phyloP scores from a whole-genome alignment of 106 monocot species.

The Allium sativum region DNA sequence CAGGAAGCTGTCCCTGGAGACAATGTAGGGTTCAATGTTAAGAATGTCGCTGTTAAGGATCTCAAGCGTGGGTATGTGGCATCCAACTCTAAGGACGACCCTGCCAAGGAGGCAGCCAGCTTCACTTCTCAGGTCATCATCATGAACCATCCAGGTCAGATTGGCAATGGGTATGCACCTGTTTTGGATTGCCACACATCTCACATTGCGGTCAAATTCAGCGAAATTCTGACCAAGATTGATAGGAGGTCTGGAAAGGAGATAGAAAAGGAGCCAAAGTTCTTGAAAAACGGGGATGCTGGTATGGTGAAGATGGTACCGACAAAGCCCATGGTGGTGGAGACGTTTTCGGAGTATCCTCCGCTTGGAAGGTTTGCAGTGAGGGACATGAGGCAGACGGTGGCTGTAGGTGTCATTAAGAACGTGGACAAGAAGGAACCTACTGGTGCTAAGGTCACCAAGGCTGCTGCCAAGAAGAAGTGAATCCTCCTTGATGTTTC shows the following conservation, averaged over 20 bases:
- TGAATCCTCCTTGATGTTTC: constrained; percentile 14
- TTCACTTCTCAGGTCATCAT: constrained; percentile 40
- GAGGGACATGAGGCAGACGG: constrained; percentile 73
- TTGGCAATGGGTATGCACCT: constrained; percentile 40
- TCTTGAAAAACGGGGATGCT: constrained; percentile 69
- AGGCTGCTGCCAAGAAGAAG: constrained; percentile 63
- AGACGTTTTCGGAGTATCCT: constrained; percentile 70
- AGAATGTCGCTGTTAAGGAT: constrained; percentile 64
- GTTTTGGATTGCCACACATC: constrained; percentile 42
- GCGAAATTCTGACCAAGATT: constrained; percentile 38
- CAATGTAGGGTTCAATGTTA: constrained; percentile 64
- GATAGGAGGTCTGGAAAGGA: constrained; percentile 37
- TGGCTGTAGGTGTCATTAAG: constrained; percentile 83
- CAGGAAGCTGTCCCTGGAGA: constrained; percentile 47
- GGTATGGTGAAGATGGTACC: constrained; percentile 73
- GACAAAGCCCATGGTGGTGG: constrained; percentile 77
- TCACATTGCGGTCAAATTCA: constrained; percentile 42
- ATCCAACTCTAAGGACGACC: constrained; percentile 57
- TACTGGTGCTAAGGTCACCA: constrained; percentile 62
- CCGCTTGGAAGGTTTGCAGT: constrained; percentile 64
- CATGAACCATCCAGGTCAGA: constrained; percentile 41
- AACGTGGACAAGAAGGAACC: constrained; percentile 77
- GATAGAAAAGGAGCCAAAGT: constrained; percentile 51
- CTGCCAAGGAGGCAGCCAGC: constrained; percentile 37
- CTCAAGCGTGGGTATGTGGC: constrained; percentile 59